Conservation (phyloP, 768 basidiomycete species). For the Lactarius quietus region DNA sequence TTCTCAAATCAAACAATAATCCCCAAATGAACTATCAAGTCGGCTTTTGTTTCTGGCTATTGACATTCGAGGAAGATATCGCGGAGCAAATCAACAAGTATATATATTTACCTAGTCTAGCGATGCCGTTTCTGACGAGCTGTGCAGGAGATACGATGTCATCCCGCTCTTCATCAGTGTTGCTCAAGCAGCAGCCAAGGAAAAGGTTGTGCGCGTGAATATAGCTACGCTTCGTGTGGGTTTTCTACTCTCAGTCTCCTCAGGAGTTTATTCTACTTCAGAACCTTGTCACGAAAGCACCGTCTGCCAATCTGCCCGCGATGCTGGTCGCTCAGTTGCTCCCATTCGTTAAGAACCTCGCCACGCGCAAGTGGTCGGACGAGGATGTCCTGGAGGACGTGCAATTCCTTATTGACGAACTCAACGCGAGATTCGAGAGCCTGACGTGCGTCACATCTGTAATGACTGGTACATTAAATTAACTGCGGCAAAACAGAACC, state of each 20-base stretch:
- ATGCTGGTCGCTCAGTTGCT: slow-evolving; percentile 89
- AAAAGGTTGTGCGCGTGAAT: slow-evolving; percentile 93
- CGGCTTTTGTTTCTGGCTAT: slow-evolving; percentile 87
- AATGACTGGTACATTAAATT: not conserved
- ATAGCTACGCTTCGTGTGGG: slow-evolving; percentile 85
- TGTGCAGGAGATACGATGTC: slow-evolving; percentile 79
- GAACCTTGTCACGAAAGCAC: slow-evolving; percentile 91
- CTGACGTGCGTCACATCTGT: slow-evolving; percentile 65
- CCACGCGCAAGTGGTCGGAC: slow-evolving; percentile 85
- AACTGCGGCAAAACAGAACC: slow-evolving; percentile 50
- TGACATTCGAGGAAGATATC: slow-evolving; percentile 85
- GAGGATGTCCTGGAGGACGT: slow-evolving; percentile 94
- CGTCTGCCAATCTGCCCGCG: slow-evolving; percentile 81
- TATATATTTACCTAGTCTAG: slow-evolving; percentile 26
- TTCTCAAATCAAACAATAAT: slow-evolving; percentile 72
- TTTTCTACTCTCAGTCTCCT: not conserved
- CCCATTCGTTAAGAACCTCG: slow-evolving; percentile 82
- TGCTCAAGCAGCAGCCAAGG: slow-evolving; percentile 88
- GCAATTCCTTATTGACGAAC: slow-evolving; percentile 79
- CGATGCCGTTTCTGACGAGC: not conserved
- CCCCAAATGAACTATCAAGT: slow-evolving; percentile 98
- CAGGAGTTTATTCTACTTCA: slow-evolving; percentile 31
- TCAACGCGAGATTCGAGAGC: slow-evolving; percentile 82
- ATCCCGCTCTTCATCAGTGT: slow-evolving; percentile 80
- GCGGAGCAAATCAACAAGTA: slow-evolving; percentile 87